Evolutionary conservation across 805 yeast species (phyloP).

Genomic region (Vanderwaltozyma yarrowii): DNA sequence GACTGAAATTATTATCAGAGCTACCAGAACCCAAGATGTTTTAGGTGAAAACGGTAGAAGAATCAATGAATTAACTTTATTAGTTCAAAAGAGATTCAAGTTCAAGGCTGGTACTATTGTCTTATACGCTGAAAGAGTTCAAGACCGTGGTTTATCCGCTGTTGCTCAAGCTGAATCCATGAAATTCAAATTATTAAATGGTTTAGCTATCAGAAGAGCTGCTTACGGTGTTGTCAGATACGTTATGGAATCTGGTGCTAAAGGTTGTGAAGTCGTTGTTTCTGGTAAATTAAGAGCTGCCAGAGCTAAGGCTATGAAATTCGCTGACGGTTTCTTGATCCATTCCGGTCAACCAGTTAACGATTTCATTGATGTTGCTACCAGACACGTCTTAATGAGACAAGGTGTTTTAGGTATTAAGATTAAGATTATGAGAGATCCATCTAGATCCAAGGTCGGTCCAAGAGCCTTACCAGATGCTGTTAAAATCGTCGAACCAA

Average conservation of each 20-base stretch:
- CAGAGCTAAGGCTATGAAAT: slow-evolving; percentile 99
- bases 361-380: slow-evolving; percentile 97
- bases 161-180: slow-evolving; percentile 99
- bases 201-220: slow-evolving; percentile 99
- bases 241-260: slow-evolving; percentile 99
- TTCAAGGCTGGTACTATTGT: slow-evolving; percentile 87
- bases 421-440: slow-evolving; percentile 99
- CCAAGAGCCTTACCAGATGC: slow-evolving; percentile 93
- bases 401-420: slow-evolving; percentile 99
- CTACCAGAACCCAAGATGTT: slow-evolving; percentile 97
- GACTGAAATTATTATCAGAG: slow-evolving; percentile 97
- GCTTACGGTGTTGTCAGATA: slow-evolving; percentile 99
- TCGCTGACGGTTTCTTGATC: slow-evolving; percentile 99
- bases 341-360: slow-evolving; percentile 99
- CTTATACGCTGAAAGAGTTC: slow-evolving; percentile 97
- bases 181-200: slow-evolving; percentile 94
- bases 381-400: slow-evolving; percentile 99
- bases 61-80: slow-evolving; percentile 95
- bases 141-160: slow-evolving; percentile 98
- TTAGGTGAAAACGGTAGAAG: slow-evolving; percentile 99
- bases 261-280: slow-evolving; percentile 99
- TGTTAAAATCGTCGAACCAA: slow-evolving; percentile 86
- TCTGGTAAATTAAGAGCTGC: slow-evolving; percentile 99
- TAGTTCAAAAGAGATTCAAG: slow-evolving; percentile 98
- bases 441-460: slow-evolving; percentile 75